These are phyloP conservation scores for Solanum infundibuliforme DNA, from an alignment of 257 asterid genomes.

Conservation along the genomic window DNA sequence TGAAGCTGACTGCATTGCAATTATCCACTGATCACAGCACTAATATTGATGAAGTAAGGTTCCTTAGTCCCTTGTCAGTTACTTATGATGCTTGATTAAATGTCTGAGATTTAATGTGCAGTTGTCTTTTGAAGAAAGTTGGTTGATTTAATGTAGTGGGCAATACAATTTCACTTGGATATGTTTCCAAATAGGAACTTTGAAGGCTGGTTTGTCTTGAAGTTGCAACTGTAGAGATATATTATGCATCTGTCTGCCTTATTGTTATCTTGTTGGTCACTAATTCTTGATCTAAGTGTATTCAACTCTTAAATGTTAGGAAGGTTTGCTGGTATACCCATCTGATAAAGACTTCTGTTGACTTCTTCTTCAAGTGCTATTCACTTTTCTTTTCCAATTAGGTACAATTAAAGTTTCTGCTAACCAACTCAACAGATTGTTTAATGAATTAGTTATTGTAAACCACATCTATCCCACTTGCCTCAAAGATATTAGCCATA, in stretches of 20 bases:
- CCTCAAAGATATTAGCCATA: neutral
- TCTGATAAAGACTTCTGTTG: neutral
- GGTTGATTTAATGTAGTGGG: neutral
- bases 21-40: slow-evolving; percentile 97
- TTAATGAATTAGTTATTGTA: neutral
- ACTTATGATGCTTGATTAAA: neutral
- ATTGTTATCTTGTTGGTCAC: neutral
- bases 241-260: neutral
- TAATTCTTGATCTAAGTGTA: neutral
- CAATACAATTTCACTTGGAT: neutral
- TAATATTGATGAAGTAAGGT: slow-evolving; percentile 80
- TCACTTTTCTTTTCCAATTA: neutral
- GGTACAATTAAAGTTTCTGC: neutral
- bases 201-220: neutral
- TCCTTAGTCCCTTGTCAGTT: neutral
- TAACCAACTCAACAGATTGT: neutral
- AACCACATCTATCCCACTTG: neutral
- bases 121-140: neutral
- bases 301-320: neutral
- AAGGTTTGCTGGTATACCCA: neutral
- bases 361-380: neutral
- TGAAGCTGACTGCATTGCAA: slow-evolving; percentile 66
- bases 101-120: neutral
- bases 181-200: neutral
- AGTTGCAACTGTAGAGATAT: neutral